These are phyloP conservation scores for Vicia villosa DNA, from an alignment of 306 rosid genomes.

Conservation along the genomic window DNA sequence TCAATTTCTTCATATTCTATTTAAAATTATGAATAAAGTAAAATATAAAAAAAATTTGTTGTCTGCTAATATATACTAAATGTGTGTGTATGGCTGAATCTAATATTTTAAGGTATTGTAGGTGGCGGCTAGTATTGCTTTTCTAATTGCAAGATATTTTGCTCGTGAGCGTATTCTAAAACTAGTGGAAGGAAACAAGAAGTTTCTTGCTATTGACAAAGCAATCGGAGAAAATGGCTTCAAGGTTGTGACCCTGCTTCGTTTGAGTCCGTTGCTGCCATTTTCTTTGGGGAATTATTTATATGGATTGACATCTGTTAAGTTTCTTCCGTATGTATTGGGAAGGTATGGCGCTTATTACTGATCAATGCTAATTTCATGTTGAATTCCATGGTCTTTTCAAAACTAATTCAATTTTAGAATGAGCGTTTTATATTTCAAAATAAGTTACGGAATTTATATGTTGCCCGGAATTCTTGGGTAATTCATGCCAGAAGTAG, in stretches of 20 bases:
- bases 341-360: conserved; percentile 66
- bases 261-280: conserved; percentile 96
- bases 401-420: neutral
- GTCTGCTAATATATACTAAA: neutral
- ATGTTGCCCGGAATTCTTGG: neutral
- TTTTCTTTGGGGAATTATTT: conserved; percentile 94
- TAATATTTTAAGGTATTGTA: conserved; percentile 47
- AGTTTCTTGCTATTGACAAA: conserved; percentile 92
- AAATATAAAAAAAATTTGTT: neutral
- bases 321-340: conserved; percentile 88
- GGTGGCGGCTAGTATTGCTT: conserved; percentile 96
- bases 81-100: neutral
- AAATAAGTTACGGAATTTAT: conserved; percentile 4
- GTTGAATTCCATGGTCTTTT: neutral
- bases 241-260: conserved; percentile 93
- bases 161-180: conserved; percentile 96
- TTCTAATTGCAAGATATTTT: conserved; percentile 93
- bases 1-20: conserved; percentile 18
- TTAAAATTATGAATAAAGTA: conserved; percentile 12
- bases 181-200: conserved; percentile 92
- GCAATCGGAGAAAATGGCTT: conserved; percentile 96
- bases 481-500: no score
- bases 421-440: conserved; percentile 13
- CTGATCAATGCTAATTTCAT: conserved; percentile 5
- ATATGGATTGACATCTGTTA: conserved; percentile 95